Base-by-base conservation (phyloP, 1,284 basidiomycete species). In the Leucoagaricus sp. region DNA sequence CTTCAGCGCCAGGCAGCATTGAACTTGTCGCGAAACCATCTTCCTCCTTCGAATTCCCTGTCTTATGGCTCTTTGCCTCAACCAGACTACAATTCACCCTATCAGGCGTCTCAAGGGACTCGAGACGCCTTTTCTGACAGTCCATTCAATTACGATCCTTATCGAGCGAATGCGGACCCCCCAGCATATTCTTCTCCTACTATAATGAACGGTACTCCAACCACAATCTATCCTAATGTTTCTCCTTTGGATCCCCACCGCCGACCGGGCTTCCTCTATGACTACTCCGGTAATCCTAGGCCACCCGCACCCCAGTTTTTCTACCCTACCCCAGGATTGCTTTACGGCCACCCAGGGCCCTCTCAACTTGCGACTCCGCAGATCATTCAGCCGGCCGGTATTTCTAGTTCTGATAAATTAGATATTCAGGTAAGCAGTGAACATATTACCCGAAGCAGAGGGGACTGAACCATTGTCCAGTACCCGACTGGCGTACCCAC, bases 311-410 rank as follows among this genome's bases (percentile, higher is more conserved):
- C 48, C 7, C 48, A 49, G 19, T 56, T 36, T 46, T 55, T 42
- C 28, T 55, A 55, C n/a, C 59, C 56, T 17, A 36, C 23, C 23
- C 49, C 51, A 47, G 52, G 53, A 25, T 17, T 47, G 26, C 31
- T 46, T 31, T 51, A 83, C 60, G 87, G 88, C 62, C 89, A 82
- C 61, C 58, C 74, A 6, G 71, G 75, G 8, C 69, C 74, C 52
- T 78, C 81, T 42, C 75, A 79, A 6, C 71, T 77, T 26, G 74
- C 69, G 28, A 54, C 55, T 25, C 81, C 85, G 1, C 86, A 84
- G 60, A 87, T 77, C 66, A 76, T 76, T 79, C 48, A 86, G 84
- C 63, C 73, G 80, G 8, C 76, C 89, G 67, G 74, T 87, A 42
- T 56, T 33, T 28, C 48, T 15, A 33, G 36, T 4, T 19, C 40